A percentile compares a stretch with the other conserved stretches of the same genome.
phyloP scores from a whole-genome alignment of 306 rosid genomes.

The Oxytropis ochrocephala region DNA sequence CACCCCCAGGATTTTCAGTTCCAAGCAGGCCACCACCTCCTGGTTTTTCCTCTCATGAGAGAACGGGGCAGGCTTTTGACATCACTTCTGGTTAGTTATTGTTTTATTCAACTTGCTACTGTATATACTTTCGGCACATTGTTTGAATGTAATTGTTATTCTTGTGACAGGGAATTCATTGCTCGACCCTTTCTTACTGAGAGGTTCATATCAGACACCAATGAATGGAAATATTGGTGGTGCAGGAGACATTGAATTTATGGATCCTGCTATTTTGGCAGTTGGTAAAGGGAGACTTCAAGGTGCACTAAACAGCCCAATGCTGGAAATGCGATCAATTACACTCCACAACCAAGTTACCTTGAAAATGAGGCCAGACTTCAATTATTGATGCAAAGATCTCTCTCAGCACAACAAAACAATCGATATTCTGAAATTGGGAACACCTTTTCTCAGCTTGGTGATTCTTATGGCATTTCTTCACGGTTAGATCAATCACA shows the following conservation, averaged over 20 bases:
- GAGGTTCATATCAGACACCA: conserved; percentile 58
- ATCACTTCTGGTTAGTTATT: conserved; percentile 52
- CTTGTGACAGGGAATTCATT: conserved; percentile 52
- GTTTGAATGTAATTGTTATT: not conserved
- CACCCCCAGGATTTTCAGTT: conserved; percentile 83
- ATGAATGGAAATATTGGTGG: conserved; percentile 44
- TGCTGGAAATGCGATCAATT: conserved; percentile 61
- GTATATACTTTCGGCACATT: not conserved
- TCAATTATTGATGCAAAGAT: conserved; percentile 78
- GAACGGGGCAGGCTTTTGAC: conserved; percentile 62
- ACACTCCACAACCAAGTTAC: conserved; percentile 43
- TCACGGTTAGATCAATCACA: conserved; percentile 76
- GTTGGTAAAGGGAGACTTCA: conserved; percentile 82
- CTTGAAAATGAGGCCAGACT: conserved; percentile 73
- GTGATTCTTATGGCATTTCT: conserved; percentile 69
- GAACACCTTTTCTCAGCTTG: conserved; percentile 50
- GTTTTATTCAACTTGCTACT: not conserved
- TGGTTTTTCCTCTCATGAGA: conserved; percentile 75
- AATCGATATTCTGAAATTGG: conserved; percentile 52
- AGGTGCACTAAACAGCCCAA: conserved; percentile 49
- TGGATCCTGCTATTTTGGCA: conserved; percentile 93
- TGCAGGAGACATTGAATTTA: conserved; percentile 65
- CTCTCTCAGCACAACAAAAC: conserved; percentile 67
- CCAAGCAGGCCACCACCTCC: conserved; percentile 83
- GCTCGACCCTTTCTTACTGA: conserved; percentile 44